Evolutionary conservation across 225 moss, liverwort and hornwort species (phyloP).

Genomic region (Pleurozium schreberi): DNA sequence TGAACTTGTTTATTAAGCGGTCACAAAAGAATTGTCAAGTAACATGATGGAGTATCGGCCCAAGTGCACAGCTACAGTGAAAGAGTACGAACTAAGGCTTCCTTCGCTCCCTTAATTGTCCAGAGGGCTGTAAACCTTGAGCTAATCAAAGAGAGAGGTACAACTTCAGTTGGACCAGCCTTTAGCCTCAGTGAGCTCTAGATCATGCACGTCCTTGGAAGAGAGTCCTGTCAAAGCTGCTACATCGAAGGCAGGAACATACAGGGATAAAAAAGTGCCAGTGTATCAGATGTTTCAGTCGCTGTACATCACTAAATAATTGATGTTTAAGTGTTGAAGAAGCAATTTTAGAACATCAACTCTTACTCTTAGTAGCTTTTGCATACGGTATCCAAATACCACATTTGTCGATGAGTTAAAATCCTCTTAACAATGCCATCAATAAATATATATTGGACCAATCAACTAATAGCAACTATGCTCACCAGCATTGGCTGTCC

Average conservation of each 20-base stretch:
- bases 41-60: background rate
- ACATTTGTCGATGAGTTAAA: background rate
- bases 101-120: background rate
- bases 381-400: background rate
- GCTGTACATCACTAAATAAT: background rate
- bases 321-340: background rate
- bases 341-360: background rate
- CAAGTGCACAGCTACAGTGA: background rate
- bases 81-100: background rate
- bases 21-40: background rate
- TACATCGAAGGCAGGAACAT: background rate
- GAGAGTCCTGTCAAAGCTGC: background rate
- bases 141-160: background rate
- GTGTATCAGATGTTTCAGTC: background rate
- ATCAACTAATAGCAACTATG: background rate
- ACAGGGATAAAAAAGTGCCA: background rate
- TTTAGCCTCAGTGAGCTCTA: background rate
- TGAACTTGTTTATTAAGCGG: background rate
- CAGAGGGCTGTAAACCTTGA: background rate
- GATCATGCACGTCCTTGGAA: background rate
- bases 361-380: too few relatives aligned
- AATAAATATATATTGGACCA: background rate
- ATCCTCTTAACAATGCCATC: background rate
- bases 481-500: background rate
- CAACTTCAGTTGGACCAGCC: background rate